Base-by-base conservation (phyloP, 2,329 filamentous ascomycete species). In the Verticillium longisporum region DNA sequence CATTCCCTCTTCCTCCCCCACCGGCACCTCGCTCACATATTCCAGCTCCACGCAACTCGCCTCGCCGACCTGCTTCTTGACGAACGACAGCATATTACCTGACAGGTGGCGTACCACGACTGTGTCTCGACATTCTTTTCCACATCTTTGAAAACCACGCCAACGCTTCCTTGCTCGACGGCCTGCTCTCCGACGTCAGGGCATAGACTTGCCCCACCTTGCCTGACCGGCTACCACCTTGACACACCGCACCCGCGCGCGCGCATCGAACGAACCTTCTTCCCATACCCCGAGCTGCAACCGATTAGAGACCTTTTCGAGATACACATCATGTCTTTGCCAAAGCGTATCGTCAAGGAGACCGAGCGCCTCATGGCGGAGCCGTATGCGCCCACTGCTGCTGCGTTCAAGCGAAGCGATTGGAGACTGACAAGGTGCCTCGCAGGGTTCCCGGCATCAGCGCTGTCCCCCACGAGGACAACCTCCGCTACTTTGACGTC, bases 301-400 rank as follows among this genome's bases (percentile, higher is more conserved):
- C 26, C 26, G 26, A 3, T 26, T 26, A 26, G 3, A 26, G 26
- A 26, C 26, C 26, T 26, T 26, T 26, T 26, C 26, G 26, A 26
- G 26, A 26, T 26, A 26, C 26, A 37, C 58, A 68, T 66, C 63
- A 87, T 86, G 91, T 88, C 92, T 65, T 82, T 99, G 67, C 94
- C 95, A 34, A 99, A 99, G 83, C 85, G 95, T 73, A 99, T 99
- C 72, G 85, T 98, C 72, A 99, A 99, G 80, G 96, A 99, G 85
- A 99, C 95, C 21, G 94, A 99, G 80, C 88, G 95, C 72, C 85
- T 99, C 68, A 93, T 96, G 86, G 91, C 91, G 65, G 95, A 99
- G 78, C 95, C 95, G 92, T 97, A 84, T 77, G 91, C 59, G 57
- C 31, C 26, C 37, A 32, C n/a, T 55, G 31, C 21, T 26, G 26